A percentile compares a stretch with the other conserved stretches of the same genome.
phyloP scores from a whole-genome alignment of 345 rosid genomes.

The Crucihimalaya himalaica region DNA sequence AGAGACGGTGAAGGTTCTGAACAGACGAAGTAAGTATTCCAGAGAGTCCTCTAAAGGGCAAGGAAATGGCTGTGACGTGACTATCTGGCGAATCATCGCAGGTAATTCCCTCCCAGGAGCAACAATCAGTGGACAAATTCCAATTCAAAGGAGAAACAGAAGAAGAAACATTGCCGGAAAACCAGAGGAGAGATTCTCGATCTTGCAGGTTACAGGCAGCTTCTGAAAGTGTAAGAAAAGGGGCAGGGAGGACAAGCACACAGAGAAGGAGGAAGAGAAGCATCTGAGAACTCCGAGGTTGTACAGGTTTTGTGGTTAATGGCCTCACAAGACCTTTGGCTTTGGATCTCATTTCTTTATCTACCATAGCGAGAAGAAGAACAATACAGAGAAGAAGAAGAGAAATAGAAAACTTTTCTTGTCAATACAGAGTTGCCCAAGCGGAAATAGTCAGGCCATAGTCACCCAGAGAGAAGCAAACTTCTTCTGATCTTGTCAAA shows the following conservation, averaged over 20 bases:
- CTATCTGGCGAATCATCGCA: slow-evolving; percentile 43
- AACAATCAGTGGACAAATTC: slow-evolving; percentile 51
- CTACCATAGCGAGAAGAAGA: background rate
- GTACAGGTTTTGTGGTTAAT: background rate
- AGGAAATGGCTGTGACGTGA: slow-evolving; percentile 48
- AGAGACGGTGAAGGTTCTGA: slow-evolving; percentile 44
- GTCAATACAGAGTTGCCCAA: background rate
- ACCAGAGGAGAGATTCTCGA: slow-evolving; percentile 47
- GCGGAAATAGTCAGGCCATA: background rate
- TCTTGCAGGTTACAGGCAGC: slow-evolving; percentile 53
- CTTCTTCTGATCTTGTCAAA: background rate
- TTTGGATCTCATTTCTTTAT: background rate
- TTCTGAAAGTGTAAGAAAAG: slow-evolving; percentile 21
- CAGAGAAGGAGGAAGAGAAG: slow-evolving; percentile 12
- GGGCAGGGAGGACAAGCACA: slow-evolving; percentile 14
- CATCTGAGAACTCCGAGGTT: background rate
- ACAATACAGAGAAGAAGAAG: background rate
- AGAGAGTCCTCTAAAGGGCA: slow-evolving; percentile 52
- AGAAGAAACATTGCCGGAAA: slow-evolving; percentile 44
- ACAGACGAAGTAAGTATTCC: slow-evolving; percentile 49
- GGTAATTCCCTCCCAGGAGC: slow-evolving; percentile 68
- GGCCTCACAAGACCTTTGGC: background rate
- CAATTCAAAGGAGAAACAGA: slow-evolving; percentile 42
- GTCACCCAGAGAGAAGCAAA: background rate
- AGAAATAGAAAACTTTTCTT: background rate